Evolutionary conservation across 2,329 filamentous ascomycete species (phyloP).

Genomic region (Cryphonectria japonica): DNA sequence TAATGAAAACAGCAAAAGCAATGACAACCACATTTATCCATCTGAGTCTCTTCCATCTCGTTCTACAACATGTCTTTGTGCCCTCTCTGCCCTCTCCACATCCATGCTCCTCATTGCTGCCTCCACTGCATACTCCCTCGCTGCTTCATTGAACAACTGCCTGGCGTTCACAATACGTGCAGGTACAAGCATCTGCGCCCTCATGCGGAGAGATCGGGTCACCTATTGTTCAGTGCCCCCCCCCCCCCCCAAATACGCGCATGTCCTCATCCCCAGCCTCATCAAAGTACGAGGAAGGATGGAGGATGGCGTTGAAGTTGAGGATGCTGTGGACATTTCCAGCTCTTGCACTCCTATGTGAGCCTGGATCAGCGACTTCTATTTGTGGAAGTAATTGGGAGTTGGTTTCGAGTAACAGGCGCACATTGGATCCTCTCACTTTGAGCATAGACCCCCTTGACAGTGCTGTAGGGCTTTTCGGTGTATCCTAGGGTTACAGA

Average conservation of each 20-base stretch:
- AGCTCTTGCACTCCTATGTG: slow-evolving; percentile 69
- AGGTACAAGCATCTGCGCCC: slow-evolving; percentile 61
- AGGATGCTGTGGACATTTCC: slow-evolving; percentile 75
- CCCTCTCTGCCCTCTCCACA: slow-evolving; percentile 14
- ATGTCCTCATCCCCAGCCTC: too few relatives aligned
- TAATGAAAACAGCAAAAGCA: background rate
- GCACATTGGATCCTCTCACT: slow-evolving; percentile 47
- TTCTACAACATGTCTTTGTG: background rate
- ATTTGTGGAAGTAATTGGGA: background rate
- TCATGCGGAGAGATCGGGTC: slow-evolving; percentile 63
- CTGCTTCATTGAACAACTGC: slow-evolving; percentile 40
- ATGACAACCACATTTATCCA: background rate
- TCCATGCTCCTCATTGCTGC: slow-evolving; percentile 30
- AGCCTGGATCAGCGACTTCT: slow-evolving; percentile 17
- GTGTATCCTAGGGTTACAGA: slow-evolving; percentile 60
- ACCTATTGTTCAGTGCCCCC: slow-evolving; percentile 49
- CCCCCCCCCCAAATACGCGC: too few relatives aligned
- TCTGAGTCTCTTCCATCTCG: background rate
- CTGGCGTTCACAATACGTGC: slow-evolving; percentile 57
- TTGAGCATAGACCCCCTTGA: slow-evolving; percentile 68
- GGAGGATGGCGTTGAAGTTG: slow-evolving; percentile 74
- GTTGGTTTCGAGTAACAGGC: background rate
- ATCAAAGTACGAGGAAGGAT: slow-evolving; percentile 57
- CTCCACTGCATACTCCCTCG: slow-evolving; percentile 33
- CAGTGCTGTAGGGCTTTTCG: slow-evolving; percentile 64